Base-by-base conservation (phyloP, 1,284 basidiomycete species). In the Porogramme epimiltina region DNA sequence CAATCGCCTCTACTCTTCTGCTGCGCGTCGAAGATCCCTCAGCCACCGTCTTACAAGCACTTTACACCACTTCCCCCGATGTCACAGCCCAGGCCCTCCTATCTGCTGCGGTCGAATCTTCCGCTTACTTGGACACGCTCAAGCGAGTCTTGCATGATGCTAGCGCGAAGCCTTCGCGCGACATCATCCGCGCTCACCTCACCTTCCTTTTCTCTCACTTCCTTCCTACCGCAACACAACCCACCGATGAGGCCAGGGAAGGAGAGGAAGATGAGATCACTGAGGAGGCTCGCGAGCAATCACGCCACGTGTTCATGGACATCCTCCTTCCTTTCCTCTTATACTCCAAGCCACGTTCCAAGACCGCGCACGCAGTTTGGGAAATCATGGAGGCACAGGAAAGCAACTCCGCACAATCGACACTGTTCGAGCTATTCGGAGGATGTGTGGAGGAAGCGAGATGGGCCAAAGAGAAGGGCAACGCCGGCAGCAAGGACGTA, bases 241-340 rank as follows among this genome's bases (percentile, higher is more conserved):
- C 15, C 2, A 40, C 42, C 15, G 26, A 15, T 6, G n/a, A 23
- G 15, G n/a, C 4, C 24, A 22, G 19, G 6, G 1, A 41, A 52
- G 6, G 45, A 44, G 16, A 28, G 6, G 48, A 37, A 10, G 46
- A 36, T 18, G 36, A 39, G 3, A 51, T 56, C 16, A 49, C 49
- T 48, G 22, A 47, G 52, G 22, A 43, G 2, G 38, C 77, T 42
- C 62, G 75, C 0, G 67, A 72, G 0, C 51, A 71, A 0, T 61
- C 70, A 11, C 66, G 76, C 23, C 66, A 75, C 3, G 69, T 88
- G 9, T 84, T 92, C 57, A 73, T 84, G 59, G 67, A 72, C 19
- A 66, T 89, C 2, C 68, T 95, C 42, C 88, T 92, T 64, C 88
- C 89, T 0, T 82, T 84, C 60, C 70, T 95, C 18, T 68, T 95